phyloP scores from a whole-genome alignment of 1,284 basidiomycete species.

The Boletus calvinii region DNA sequence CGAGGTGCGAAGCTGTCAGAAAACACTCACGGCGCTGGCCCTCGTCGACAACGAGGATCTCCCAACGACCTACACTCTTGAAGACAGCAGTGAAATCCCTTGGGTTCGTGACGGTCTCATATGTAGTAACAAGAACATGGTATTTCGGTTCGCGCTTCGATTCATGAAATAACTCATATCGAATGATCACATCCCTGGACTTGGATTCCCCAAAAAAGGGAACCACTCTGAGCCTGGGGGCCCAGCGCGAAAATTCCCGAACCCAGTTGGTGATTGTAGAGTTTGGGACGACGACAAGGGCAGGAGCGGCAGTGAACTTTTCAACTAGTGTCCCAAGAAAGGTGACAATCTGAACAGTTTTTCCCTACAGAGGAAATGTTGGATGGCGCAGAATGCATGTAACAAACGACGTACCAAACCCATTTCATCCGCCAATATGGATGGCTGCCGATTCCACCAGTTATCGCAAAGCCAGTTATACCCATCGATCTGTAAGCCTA shows the following conservation, averaged over 20 bases:
- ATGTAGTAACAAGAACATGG: conserved; percentile 88
- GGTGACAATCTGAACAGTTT: conserved; percentile 90
- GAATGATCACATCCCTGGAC: conserved; percentile 77
- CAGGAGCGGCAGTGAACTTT: conserved; percentile 66
- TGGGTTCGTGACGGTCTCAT: conserved; percentile 70
- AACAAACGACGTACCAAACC: conserved; percentile 59
- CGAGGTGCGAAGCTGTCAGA: neutral
- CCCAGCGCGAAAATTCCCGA: conserved; percentile 91
- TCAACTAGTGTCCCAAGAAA: conserved; percentile 79
- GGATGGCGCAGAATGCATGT: neutral
- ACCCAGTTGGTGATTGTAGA: conserved; percentile 89
- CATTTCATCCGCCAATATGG: conserved; percentile 99
- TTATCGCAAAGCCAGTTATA: conserved; percentile 92
- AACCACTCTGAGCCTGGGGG: conserved; percentile 76
- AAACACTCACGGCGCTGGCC: conserved; percentile 77
- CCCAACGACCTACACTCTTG: conserved; percentile 84
- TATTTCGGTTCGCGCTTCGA: conserved; percentile 59
- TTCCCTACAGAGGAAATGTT: conserved; percentile 55
- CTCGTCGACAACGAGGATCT: conserved; percentile 89
- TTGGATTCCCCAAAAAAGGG: conserved; percentile 81
- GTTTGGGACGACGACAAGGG: conserved; percentile 91
- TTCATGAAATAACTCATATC: conserved; percentile 79
- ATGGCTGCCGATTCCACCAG: conserved; percentile 85
- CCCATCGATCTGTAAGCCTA: conserved; percentile 68
- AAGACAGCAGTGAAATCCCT: conserved; percentile 76